Conservation (phyloP, 2,329 filamentous ascomycete genomes). For the Pseudogymnoascus sp. region DNA sequence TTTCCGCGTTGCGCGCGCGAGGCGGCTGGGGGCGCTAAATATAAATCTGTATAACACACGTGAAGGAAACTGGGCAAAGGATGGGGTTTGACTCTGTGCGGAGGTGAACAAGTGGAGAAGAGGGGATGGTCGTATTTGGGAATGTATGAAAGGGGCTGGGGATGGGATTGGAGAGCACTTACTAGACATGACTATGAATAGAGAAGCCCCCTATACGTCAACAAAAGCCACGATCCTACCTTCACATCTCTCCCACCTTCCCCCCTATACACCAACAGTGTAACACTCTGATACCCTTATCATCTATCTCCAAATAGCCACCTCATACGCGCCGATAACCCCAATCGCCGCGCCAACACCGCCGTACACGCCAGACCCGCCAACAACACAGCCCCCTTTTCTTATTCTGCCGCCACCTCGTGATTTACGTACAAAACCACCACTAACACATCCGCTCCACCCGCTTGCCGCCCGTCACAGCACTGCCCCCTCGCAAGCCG, state of each 20-base stretch:
- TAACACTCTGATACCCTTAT: background rate
- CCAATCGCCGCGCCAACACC: background rate
- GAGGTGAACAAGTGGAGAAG: background rate
- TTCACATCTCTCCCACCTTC: background rate
- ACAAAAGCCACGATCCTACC: background rate
- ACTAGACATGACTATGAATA: background rate
- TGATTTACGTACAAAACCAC: background rate
- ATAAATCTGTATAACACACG: background rate
- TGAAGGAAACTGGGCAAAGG: background rate
- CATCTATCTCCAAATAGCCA: background rate
- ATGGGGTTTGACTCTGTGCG: background rate
- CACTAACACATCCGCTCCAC: background rate
- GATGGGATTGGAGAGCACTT: background rate
- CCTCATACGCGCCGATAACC: background rate
- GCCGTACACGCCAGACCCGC: background rate
- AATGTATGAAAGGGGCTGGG: background rate
- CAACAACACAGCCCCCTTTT: background rate
- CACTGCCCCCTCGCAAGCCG: background rate
- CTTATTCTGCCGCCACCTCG: too few relatives aligned
- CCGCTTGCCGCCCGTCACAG: background rate
- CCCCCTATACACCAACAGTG: background rate
- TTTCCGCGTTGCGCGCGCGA: background rate
- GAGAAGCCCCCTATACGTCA: background rate
- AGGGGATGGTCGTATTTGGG: background rate
- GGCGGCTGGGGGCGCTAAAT: slow-evolving; percentile 5